Evolutionary conservation across 352 stramenopile genomes (phyloP), one percentile per base, ranked within the genome.

Genomic region (Phytopythium oedochilum): DNA sequence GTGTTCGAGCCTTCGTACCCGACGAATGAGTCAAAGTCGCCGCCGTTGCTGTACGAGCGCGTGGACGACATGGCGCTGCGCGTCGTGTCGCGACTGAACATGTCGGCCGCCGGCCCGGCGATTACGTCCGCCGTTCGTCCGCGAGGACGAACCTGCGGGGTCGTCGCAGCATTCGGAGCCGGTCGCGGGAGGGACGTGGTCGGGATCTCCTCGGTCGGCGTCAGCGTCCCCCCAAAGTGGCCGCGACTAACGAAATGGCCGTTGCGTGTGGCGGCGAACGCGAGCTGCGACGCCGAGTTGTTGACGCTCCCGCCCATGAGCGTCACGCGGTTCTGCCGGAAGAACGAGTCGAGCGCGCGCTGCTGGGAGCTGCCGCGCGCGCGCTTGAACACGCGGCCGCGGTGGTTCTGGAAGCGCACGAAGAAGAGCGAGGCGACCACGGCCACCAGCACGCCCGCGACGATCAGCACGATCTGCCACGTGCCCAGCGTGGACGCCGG

Each of bases 381-480:
- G 9, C 69, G 59, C 17, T 66, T 65, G 40, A 64, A 59, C 2
- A 70, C 66, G 0, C 60, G 53, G 2, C 60, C 61, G 40, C 57
- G 46, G 14, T 59, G 66, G 11, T 68, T 64, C 45, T 77, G 62
- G 53, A 64, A 64, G 47, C 79, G 78, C 36, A 85, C 73, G 50
- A 87, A 85, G 63, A 86, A 73, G 26, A 89, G 59, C 26, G 72
- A 82, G 18, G 63, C 66, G 17, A 82, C 23, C 1, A 89, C 78
- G 10, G 55, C 63, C 2, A 55, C 71, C 20, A 89, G 64, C 20
- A 77, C 58, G 11, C 75, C 78, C 4, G 73, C 43, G 26, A 86
- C 61, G 40, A 87, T 73, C 1, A 83, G 25, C 39, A 48, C 63
- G 44, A 85, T 63, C 55, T 74, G 68, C 64, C 63, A 68, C 29